A percentile compares a stretch with the other conserved stretches of the same genome.
phyloP scores from a whole-genome alignment of 306 rosid genomes.

The Cicer judaicum region DNA sequence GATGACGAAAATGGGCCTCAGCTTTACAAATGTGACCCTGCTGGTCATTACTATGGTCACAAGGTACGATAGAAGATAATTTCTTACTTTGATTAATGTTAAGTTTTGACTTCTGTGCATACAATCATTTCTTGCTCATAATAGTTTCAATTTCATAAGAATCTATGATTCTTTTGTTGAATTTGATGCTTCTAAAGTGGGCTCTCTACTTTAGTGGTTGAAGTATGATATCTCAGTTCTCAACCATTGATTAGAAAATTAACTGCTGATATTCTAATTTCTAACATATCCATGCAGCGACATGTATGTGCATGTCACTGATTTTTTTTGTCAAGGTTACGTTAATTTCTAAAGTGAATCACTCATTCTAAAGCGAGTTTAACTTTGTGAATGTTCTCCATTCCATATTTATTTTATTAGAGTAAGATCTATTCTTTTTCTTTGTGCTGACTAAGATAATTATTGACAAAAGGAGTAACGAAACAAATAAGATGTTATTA shows the following conservation, averaged over 20 bases:
- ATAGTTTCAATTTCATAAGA: not conserved
- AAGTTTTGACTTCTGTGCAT: not conserved
- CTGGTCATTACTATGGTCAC: constrained; percentile 99
- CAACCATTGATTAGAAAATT: constrained; percentile 1
- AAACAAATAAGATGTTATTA: no score
- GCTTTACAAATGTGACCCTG: constrained; percentile 95
- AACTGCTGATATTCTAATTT: not conserved
- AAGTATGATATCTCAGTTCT: not conserved
- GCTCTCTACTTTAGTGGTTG: not conserved
- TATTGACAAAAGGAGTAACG: no score
- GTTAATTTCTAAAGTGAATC: not conserved
- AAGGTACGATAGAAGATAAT: constrained; percentile 63
- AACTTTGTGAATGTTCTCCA: constrained; percentile 27
- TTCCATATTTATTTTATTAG: constrained; percentile 1
- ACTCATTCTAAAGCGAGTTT: constrained; percentile 1
- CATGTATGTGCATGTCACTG: not conserved
- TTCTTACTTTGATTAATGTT: constrained; percentile 18
- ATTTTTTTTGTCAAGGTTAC: not conserved
- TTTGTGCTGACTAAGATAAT: no score
- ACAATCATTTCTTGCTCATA: constrained; percentile 9
- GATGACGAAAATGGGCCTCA: constrained; percentile 90
- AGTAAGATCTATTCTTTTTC: not conserved
- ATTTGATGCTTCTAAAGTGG: not conserved
- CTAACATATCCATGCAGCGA: not conserved
- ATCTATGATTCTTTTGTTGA: not conserved